Evolutionary conservation across 2,329 filamentous ascomycete species (phyloP).

Genomic region (Claviceps maximensis): DNA sequence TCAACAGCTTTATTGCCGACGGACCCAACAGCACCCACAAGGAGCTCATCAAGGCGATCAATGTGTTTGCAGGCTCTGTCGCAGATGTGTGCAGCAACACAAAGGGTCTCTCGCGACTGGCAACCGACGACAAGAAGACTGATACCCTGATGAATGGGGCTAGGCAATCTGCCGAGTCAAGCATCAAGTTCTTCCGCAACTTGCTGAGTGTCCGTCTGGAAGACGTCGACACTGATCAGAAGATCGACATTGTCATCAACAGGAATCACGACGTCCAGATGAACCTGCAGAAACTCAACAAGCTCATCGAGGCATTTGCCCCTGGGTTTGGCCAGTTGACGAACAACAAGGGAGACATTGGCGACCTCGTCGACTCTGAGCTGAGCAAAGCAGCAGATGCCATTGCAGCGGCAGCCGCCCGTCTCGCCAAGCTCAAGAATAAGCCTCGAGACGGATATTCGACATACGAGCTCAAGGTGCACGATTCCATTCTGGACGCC

Average conservation of each 20-base stretch:
- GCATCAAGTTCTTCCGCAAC: slow-evolving; percentile 88
- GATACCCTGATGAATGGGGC: slow-evolving; percentile 75
- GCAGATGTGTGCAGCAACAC: slow-evolving; percentile 93
- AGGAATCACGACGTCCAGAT: slow-evolving; percentile 94
- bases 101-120: slow-evolving; percentile 85
- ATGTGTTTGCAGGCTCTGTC: slow-evolving; percentile 77
- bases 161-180: slow-evolving; percentile 70
- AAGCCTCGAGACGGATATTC: slow-evolving; percentile 94
- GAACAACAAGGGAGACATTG: slow-evolving; percentile 70
- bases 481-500: slow-evolving; percentile 87
- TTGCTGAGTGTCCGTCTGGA: slow-evolving; percentile 90
- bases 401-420: slow-evolving; percentile 81
- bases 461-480: slow-evolving; percentile 90
- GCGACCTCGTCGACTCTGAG: slow-evolving; percentile 85
- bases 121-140: slow-evolving; percentile 88
- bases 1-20: slow-evolving; percentile 97
- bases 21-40: slow-evolving; percentile 81
- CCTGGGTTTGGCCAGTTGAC: slow-evolving; percentile 74
- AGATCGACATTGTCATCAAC: slow-evolving; percentile 95
- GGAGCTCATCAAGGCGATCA: slow-evolving; percentile 86
- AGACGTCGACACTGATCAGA: slow-evolving; percentile 77
- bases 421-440: slow-evolving; percentile 83
- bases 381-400: slow-evolving; percentile 88
- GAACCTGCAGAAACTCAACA: slow-evolving; percentile 85
- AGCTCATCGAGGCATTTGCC: slow-evolving; percentile 81